Conservation (phyloP, 306 rosid genomes). For the Pyrus communis region DNA sequence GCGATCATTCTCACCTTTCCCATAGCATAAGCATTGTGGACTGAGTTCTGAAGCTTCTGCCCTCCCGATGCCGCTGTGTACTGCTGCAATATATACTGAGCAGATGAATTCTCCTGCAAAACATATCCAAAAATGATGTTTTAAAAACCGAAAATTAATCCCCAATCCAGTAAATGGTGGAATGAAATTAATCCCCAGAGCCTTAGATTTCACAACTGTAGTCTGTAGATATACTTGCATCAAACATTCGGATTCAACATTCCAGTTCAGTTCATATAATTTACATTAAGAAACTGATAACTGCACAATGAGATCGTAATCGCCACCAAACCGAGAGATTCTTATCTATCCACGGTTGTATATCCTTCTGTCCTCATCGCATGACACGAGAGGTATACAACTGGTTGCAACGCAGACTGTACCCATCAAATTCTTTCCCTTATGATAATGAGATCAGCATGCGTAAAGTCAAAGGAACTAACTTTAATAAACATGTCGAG, state of each 20-base stretch:
- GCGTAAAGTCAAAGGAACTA: conserved; percentile 21
- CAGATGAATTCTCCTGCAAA: conserved; percentile 90
- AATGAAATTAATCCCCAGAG: neutral
- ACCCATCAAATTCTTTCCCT: neutral
- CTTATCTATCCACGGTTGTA: neutral
- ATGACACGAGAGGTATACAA: neutral
- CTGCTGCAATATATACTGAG: conserved; percentile 97
- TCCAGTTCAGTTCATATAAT: neutral
- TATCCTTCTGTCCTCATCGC: neutral
- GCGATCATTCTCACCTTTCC: conserved; percentile 98
- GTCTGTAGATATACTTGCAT: neutral
- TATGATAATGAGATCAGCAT: conserved; percentile 7
- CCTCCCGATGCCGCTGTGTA: conserved; percentile 95
- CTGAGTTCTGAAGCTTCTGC: conserved; percentile 73
- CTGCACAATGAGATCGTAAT: neutral
- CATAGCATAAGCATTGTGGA: conserved; percentile 88
- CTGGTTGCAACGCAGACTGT: neutral
- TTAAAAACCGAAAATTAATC: neutral
- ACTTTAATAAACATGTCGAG: conserved; percentile 1
- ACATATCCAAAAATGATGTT: conserved; percentile 5
- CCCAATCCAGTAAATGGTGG: neutral
- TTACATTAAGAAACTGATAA: neutral
- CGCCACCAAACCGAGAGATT: too few species aligned
- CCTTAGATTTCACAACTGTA: neutral
- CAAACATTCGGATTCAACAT: neutral